Base-by-base conservation (phyloP, 2,329 filamentous ascomycete genomes). In the Endothia cerciana region DNA sequence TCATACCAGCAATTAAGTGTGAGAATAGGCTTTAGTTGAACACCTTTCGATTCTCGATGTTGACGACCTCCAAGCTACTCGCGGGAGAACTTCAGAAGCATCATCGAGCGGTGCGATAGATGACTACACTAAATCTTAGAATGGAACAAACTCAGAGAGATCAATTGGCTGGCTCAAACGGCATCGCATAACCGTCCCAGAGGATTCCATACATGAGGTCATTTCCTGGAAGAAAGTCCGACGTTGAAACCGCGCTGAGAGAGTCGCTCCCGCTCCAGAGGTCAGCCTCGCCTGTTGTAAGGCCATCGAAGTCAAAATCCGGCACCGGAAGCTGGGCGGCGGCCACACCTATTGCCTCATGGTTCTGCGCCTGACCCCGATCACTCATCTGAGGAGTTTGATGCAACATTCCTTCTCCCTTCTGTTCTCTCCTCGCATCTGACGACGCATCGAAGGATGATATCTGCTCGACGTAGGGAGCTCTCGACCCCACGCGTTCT, bases 191-290 rank as follows among this genome's bases (percentile, higher is more conserved):
- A 1, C 64, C 64, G 17, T 63, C 64, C 64, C 64, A 65, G 1
- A 65, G 33, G n/a, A 65, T 65, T 28, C 64, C 43, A n/a, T 63
- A 33, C 64, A 65, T 65, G 6, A 63, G 51, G 7, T 65, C 64
- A 30, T 65, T 56, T 2, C 58, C 64, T 36, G 64, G 64, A 19
- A 63, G 38, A 10, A 65, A 63, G 11, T 65, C 64, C 17, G 64
- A 58, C 53, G 59, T 59, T 0, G 45, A 43, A 2, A 65, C 40
- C 19, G 64, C 62, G 36, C 60, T 65, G 41, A 65, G 33, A 8
- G 19, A 43, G 30, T 65, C 64, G n/a, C 58, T 62, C 17, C 64
- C 60, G 33, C 57, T 62, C 64, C 64, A 65, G 10, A 40, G 10
- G 10, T 55, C 63, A 25, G 49, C 33, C 28, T 61, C 60, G 6